phyloP scores from a whole-genome alignment of 176 grass and related monocot genomes.

The Phyllostachys edulis region DNA sequence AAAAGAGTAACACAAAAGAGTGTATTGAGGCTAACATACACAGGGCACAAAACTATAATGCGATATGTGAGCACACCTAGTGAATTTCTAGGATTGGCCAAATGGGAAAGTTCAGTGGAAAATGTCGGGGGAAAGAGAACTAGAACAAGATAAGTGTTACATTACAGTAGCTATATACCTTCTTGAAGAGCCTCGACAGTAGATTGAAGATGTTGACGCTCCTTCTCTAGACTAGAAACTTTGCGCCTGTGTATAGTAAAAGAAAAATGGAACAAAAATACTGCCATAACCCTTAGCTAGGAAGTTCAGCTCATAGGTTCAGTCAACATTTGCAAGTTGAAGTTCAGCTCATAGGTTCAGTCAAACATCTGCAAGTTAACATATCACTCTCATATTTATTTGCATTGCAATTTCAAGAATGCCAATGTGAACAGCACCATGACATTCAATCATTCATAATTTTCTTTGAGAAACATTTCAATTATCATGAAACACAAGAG shows the following conservation, averaged over 20 bases:
- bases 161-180: constrained; percentile 47
- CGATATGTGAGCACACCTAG: neutral
- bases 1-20: constrained; percentile 3
- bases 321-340: neutral
- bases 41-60: neutral
- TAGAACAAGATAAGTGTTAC: neutral
- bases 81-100: constrained; percentile 1
- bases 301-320: neutral
- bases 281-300: constrained; percentile 18
- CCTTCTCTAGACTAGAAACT: constrained; percentile 88
- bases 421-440: neutral
- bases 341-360: neutral
- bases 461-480: neutral
- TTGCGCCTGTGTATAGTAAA: constrained; percentile 62
- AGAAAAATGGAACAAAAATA: neutral
- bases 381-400: constrained; percentile 10
- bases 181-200: constrained; percentile 93
- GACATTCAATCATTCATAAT: neutral
- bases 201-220: constrained; percentile 92
- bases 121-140: neutral
- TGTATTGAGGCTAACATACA: constrained; percentile 20
- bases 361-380: constrained; percentile 2
- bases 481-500: constrained; percentile 16
- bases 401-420: constrained; percentile 11
- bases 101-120: neutral